Evolutionary conservation across 1,284 basidiomycete genomes (phyloP).

Genomic region (Mycosarcoma maydis): DNA sequence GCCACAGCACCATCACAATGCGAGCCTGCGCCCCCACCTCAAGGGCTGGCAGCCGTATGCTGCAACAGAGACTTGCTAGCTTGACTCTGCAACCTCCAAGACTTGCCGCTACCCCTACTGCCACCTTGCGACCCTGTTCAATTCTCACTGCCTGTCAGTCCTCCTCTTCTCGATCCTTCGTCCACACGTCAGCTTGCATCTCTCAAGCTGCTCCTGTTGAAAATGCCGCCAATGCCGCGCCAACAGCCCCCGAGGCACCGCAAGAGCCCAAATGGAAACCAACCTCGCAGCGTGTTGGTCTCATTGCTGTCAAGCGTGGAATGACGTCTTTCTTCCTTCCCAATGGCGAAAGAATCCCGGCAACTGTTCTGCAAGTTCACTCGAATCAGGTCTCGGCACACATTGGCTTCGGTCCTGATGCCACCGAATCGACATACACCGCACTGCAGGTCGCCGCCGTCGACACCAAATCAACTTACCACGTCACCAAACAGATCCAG

Average conservation of each 20-base stretch:
- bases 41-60: conserved; percentile 26
- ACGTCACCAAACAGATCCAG: conserved; percentile 83
- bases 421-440: conserved; percentile 37
- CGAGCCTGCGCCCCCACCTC: conserved; percentile 26
- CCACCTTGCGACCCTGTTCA: conserved; percentile 7
- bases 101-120: conserved; percentile 5
- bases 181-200: conserved; percentile 27
- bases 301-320: conserved; percentile 92
- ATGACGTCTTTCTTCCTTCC: conserved; percentile 95
- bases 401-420: conserved; percentile 31
- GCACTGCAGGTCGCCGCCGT: conserved; percentile 69
- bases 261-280: conserved; percentile 76
- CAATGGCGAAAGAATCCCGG: conserved; percentile 84
- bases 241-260: conserved; percentile 6
- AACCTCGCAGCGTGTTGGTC: conserved; percentile 81
- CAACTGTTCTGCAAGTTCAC: conserved; percentile 91
- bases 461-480: conserved; percentile 70
- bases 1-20: conserved; percentile 2
- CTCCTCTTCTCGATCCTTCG: conserved; percentile 3
- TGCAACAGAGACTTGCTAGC: conserved; percentile 31
- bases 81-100: conserved; percentile 23
- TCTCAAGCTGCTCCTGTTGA: conserved; percentile 25
- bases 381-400: conserved; percentile 53
- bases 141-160: conserved; percentile 1
- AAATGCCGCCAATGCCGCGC: conserved; percentile 1